Evolutionary conservation across 345 rosid genomes (phyloP).

Genomic region (Eucalyptus caleyi): DNA sequence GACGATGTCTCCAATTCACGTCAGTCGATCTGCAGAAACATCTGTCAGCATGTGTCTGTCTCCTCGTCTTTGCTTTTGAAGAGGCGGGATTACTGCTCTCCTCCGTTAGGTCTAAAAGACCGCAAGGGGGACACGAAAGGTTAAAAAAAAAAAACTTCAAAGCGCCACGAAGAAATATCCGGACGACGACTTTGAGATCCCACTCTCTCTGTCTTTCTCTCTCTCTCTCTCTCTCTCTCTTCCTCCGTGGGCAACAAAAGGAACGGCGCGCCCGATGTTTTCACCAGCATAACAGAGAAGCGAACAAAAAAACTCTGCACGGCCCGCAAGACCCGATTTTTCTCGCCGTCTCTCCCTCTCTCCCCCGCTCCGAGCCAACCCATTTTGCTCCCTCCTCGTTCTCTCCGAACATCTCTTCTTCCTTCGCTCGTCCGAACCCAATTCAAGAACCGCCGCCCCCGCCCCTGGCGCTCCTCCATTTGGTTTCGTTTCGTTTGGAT

Average conservation of each 20-base stretch:
- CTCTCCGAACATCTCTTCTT: neutral
- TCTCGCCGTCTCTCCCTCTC: neutral
- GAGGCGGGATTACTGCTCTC: neutral
- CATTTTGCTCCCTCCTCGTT: neutral
- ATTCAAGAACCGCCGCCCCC: neutral
- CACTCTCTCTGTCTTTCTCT: too few species aligned
- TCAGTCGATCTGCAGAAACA: neutral
- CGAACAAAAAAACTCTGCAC: neutral
- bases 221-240: neutral
- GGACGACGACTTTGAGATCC: neutral
- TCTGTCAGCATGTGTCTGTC: neutral
- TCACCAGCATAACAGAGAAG: neutral
- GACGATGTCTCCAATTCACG: neutral
- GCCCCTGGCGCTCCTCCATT: neutral
- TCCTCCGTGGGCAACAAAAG: neutral
- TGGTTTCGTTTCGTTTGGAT: neutral
- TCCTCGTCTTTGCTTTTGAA: neutral
- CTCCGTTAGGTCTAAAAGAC: neutral
- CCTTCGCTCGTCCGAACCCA: neutral
- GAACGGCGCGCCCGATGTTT: neutral
- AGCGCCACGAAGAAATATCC: neutral
- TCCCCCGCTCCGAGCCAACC: conserved; percentile 4
- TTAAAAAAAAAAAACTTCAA: neutral
- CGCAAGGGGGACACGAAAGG: neutral
- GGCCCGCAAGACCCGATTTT: neutral